phyloP scores from a whole-genome alignment of 106 monocot genomes.

The Phalaenopsis aphrodite region DNA sequence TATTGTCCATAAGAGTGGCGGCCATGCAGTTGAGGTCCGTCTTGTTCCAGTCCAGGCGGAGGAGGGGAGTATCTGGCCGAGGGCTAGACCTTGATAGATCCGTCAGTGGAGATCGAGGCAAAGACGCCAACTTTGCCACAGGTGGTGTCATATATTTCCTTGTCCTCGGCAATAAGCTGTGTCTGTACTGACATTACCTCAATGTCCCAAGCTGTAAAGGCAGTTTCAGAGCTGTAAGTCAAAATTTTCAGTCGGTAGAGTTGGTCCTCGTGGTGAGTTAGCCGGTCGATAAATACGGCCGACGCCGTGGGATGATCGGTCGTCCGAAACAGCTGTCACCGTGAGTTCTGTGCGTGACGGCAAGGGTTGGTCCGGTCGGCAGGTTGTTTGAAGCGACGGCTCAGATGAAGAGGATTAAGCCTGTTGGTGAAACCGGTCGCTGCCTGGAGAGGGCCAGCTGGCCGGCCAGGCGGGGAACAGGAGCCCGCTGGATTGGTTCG shows the following conservation, averaged over 20 bases:
- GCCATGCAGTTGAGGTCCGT: slow-evolving; percentile 68
- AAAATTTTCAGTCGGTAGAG: slow-evolving; percentile 13
- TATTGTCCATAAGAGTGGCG: slow-evolving; percentile 65
- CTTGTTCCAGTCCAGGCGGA: slow-evolving; percentile 87
- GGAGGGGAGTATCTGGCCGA: slow-evolving; percentile 62
- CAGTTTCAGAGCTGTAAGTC: slow-evolving; percentile 76
- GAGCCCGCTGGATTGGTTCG: no score
- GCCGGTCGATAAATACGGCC: no score
- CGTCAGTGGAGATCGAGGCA: slow-evolving; percentile 87
- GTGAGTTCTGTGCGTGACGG: no score
- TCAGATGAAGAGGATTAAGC: no score
- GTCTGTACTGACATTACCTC: slow-evolving; percentile 63
- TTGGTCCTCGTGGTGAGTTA: no score
- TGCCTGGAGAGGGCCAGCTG: no score
- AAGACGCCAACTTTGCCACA: slow-evolving; percentile 81
- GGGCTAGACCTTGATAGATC: slow-evolving; percentile 80
- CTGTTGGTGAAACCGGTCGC: no score
- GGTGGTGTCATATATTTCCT: slow-evolving; percentile 92
- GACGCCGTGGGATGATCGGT: no score
- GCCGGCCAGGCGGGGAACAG: no score
- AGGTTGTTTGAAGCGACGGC: no score
- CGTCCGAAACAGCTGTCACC: no score
- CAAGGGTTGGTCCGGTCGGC: no score
- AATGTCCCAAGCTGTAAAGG: slow-evolving; percentile 86
- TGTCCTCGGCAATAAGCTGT: slow-evolving; percentile 91